Base-by-base conservation (phyloP, 2,329 filamentous ascomycete genomes). In the Knufia petricola region DNA sequence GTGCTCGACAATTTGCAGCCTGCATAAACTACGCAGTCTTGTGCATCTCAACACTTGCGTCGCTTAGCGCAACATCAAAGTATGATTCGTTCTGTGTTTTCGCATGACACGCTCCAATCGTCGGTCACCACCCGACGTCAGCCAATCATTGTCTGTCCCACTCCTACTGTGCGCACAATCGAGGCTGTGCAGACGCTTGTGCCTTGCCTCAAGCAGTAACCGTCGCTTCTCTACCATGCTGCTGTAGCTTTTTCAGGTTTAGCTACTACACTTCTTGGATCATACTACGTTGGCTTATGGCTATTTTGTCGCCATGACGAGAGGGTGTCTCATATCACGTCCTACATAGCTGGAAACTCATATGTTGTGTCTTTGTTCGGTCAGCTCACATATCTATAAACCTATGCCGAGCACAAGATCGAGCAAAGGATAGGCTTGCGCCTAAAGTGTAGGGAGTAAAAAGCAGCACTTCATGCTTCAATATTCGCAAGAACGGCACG, bases 11-110 rank as follows among this genome's bases (percentile, higher is more conserved):
- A 36, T 17, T n/a, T n/a, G 4, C 10, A 8, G 32, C 32, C 26
- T 28, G 32, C 32, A 17, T 36, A 36, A 24, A 4, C 12, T 41
- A 10, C 21, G 20, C 20, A 28, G 19, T 41, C 13, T 24, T 24
- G 39, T 41, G 39, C 39, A 41, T 41, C 6, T 41, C 13, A 26
- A 41, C 19, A 36, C 20, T 41, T 41, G 39, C 8, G 13, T 13
- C 10, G 6, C 17, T 9, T 3, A 26, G 39, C 20, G 13, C 23
- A n/a, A 15, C 12, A 41, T 23, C 39, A 8, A 20, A 6, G 9
- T 17, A 17, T 34, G 42, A 34, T 36, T 36, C 30, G 28, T 15
- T 36, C 12, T 24, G 19, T 46, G 42, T 30, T 10, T 12, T 23
- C 19, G 21, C 12, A 23, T 46, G 28, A 36, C 42, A 34, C 23